Evolutionary conservation across 2,329 filamentous ascomycete genomes (phyloP).

Genomic region (Microdochium nivale): DNA sequence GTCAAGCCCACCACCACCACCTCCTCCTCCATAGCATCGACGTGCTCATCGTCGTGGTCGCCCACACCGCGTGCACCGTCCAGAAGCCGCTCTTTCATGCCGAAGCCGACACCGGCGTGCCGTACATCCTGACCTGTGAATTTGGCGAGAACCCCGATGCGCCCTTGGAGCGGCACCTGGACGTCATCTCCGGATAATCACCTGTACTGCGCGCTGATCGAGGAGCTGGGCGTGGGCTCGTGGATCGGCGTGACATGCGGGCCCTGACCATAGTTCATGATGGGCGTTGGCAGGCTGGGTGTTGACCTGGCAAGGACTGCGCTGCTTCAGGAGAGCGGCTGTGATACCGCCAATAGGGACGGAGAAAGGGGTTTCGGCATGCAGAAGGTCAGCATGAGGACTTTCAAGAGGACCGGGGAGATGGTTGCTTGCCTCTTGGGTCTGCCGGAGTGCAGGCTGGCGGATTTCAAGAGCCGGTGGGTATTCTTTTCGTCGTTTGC

Average conservation of each 20-base stretch:
- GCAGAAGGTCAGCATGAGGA: slow-evolving; percentile 17
- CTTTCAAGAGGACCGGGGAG: slow-evolving; percentile 21
- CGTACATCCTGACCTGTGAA: slow-evolving; percentile 21
- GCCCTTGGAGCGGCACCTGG: slow-evolving; percentile 10
- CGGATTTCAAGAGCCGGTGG: slow-evolving; percentile 18
- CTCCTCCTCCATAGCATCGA: slow-evolving; percentile 21
- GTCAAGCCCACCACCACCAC: slow-evolving; percentile 15
- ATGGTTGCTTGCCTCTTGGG: slow-evolving; percentile 23
- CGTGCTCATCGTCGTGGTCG: slow-evolving; percentile 19
- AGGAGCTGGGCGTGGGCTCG: slow-evolving; percentile 17
- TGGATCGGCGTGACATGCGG: slow-evolving; percentile 23
- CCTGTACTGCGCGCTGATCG: slow-evolving; percentile 15
- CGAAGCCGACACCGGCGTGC: slow-evolving; percentile 19
- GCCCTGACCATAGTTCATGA: slow-evolving; percentile 23
- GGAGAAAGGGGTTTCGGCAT: slow-evolving; percentile 2
- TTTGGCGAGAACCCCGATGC: slow-evolving; percentile 19
- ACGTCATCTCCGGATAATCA: slow-evolving; percentile 15
- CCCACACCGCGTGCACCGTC: slow-evolving; percentile 9
- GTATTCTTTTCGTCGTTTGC: slow-evolving; percentile 25
- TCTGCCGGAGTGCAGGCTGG: slow-evolving; percentile 21
- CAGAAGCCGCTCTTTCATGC: slow-evolving; percentile 20
- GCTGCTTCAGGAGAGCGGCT: slow-evolving; percentile 16
- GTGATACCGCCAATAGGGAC: slow-evolving; percentile 15
- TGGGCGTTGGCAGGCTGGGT: slow-evolving; percentile 17
- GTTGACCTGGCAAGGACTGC: slow-evolving; percentile 22